Conservation (phyloP, 805 yeast species). For the Wickerhamia fluorescens region DNA sequence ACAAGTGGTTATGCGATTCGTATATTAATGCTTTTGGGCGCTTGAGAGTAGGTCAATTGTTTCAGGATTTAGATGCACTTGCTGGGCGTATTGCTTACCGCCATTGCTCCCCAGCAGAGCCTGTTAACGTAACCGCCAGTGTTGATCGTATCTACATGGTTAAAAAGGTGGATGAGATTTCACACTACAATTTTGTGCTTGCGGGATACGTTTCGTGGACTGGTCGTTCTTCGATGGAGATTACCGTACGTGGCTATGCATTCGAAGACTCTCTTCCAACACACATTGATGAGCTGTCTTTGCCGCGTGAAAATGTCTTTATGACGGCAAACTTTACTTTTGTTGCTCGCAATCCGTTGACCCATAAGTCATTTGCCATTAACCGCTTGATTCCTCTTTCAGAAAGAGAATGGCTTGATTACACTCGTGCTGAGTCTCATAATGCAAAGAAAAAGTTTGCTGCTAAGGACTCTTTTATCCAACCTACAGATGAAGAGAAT, state of each 20-base stretch:
- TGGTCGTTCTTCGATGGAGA: conserved; percentile 93
- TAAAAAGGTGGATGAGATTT: conserved; percentile 73
- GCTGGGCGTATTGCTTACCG: conserved; percentile 92
- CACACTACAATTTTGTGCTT: conserved; percentile 66
- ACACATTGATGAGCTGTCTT: conserved; percentile 46
- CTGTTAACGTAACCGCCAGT: conserved; percentile 91
- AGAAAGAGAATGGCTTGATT: conserved; percentile 75
- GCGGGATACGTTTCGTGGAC: conserved; percentile 95
- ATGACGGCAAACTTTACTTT: conserved; percentile 89
- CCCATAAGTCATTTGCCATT: conserved; percentile 85
- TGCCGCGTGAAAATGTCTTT: conserved; percentile 64
- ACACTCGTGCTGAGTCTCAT: conserved; percentile 82
- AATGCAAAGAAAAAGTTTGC: conserved; percentile 78
- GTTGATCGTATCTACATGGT: conserved; percentile 88
- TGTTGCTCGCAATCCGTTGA: conserved; percentile 89
- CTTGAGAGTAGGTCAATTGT: conserved; percentile 83
- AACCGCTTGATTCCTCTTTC: conserved; percentile 71
- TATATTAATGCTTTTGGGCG: conserved; percentile 90
- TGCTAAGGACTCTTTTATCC: conserved; percentile 57
- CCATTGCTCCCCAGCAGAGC: conserved; percentile 93
- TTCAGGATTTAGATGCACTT: conserved; percentile 88
- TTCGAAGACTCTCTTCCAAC: conserved; percentile 50
- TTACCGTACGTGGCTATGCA: conserved; percentile 82
- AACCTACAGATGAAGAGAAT: conserved; percentile 66
- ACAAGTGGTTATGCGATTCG: conserved; percentile 74